Percentiles rank a stretch among this genome's conserved stretches.
Conservation (phyloP, 257 asterid species). For the Ilex aquifolium region DNA sequence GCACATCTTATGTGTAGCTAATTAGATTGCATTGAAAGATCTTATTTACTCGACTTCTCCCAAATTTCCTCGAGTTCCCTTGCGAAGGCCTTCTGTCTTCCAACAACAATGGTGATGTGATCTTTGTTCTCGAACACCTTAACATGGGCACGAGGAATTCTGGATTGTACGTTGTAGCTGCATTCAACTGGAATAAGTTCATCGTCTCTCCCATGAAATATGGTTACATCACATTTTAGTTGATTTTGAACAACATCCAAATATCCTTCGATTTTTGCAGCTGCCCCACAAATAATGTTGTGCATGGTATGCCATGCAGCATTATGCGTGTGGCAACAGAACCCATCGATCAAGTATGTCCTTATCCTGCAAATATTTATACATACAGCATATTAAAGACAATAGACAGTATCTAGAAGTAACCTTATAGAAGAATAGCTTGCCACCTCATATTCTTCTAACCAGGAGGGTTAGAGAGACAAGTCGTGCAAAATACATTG, state of each 20-base stretch:
- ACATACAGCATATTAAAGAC: not conserved
- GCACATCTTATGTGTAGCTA: too few species aligned
- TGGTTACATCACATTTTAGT: constrained; percentile 49
- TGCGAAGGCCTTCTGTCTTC: constrained; percentile 78
- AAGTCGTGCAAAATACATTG: too few species aligned
- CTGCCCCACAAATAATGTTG: constrained; percentile 88
- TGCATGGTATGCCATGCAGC: constrained; percentile 98
- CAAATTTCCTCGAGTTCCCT: constrained; percentile 83
- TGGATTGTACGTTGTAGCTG: constrained; percentile 60
- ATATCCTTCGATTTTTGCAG: constrained; percentile 67
- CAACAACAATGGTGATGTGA: constrained; percentile 88
- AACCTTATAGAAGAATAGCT: too few species aligned
- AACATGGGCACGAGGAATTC: constrained; percentile 59
- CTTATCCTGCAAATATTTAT: constrained; percentile 43
- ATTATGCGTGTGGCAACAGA: constrained; percentile 86
- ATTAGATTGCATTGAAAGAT: not conserved
- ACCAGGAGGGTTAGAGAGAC: too few species aligned
- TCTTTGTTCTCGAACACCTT: constrained; percentile 65
- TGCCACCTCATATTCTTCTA: too few species aligned
- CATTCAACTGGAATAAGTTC: constrained; percentile 85
- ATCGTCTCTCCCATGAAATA: constrained; percentile 73
- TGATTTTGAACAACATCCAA: constrained; percentile 49
- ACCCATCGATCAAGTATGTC: constrained; percentile 84
- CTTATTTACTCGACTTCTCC: constrained; percentile 36
- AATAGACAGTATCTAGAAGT: too few species aligned